Evolutionary conservation across 768 basidiomycete species (phyloP), one percentile per base, ranked within the genome.

Genomic region (Mycena latifolia): DNA sequence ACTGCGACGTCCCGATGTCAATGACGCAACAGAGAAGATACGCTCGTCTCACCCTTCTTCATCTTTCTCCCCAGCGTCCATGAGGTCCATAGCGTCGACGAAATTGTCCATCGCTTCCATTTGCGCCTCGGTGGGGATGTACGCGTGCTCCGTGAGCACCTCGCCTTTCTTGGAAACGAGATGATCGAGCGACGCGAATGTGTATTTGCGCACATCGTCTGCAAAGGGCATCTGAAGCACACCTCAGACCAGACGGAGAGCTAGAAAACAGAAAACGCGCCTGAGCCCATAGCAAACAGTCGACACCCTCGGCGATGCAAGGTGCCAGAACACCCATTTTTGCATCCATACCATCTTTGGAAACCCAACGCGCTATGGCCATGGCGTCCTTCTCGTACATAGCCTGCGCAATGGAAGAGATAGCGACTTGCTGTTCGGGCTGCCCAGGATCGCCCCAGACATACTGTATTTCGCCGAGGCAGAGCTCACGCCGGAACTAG

Each of bases 51-150:
- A 92, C 92, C 92, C 92, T 5, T 89, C 82, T 31, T 94, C 93
- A 67, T 94, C 88, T 61, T 88, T 88, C 57, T 92, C 92, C 0
- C 89, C 92, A 0, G 86, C 89, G 28, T 87, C 81, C 86, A 87
- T 91, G 53, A 99, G 83, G 73, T 97, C 92, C 94, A 98, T 93
- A 11, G 86, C 84, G 69, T 95, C 92, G 11, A 99, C 94, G 53
- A 97, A 91, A 1, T 86, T 77, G 60, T 92, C 92, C 96, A 99
- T 99, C 1, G 90, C 91, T 24, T 86, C 85, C 54, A 89, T 78
- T 73, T 95, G 94, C 51, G 88, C 86, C 56, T 90, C 81, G 0
- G 92, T 95, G 14, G 96, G 94, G 22, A 98, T 78, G 71, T 90
- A 92, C 15, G 93, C 88, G 75, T 99, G 97, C 65, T 89, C 87